Conservation (phyloP, 768 basidiomycete species). For the Hericium erinaceus region DNA sequence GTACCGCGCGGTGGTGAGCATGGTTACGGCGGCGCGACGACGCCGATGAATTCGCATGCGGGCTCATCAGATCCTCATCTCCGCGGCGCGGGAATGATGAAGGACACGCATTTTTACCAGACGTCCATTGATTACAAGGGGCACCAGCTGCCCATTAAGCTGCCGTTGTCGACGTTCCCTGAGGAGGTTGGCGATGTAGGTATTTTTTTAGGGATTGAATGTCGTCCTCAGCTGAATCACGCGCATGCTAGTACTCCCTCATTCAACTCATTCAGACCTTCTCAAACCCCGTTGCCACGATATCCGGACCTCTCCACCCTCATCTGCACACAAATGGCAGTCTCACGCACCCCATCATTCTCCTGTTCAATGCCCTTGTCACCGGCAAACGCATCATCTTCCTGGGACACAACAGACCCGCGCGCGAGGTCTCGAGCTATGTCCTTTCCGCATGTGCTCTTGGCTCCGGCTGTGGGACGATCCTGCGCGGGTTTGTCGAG, state of each 20-base stretch:
- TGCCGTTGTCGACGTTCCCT: constrained; percentile 82
- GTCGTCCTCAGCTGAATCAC: constrained; percentile 8
- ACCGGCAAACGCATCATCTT: constrained; percentile 97
- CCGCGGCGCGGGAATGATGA: constrained; percentile 32
- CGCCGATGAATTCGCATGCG: constrained; percentile 23
- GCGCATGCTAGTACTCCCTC: constrained; percentile 65
- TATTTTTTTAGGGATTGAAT: constrained; percentile 16
- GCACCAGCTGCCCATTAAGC: constrained; percentile 79
- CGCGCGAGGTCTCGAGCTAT: constrained; percentile 82
- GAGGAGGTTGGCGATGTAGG: constrained; percentile 96
- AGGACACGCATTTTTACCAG: constrained; percentile 93
- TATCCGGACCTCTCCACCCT: constrained; percentile 74
- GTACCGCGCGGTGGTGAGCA: neutral
- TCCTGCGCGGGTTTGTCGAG: constrained; percentile 80
- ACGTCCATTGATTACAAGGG: constrained; percentile 78
- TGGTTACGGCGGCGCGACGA: neutral
- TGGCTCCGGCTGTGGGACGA: constrained; percentile 80
- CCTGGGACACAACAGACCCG: constrained; percentile 82
- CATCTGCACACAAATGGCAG: constrained; percentile 90
- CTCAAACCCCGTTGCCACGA: constrained; percentile 43
- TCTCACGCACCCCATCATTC: constrained; percentile 86
- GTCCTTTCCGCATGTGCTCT: constrained; percentile 93
- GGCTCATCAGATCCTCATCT: constrained; percentile 35
- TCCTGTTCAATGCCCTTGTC: constrained; percentile 92
- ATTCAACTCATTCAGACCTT: constrained; percentile 87